These are phyloP conservation scores for Austroboletus niveus DNA, from an alignment of 1,284 basidiomycete species.

Conservation along the genomic window DNA sequence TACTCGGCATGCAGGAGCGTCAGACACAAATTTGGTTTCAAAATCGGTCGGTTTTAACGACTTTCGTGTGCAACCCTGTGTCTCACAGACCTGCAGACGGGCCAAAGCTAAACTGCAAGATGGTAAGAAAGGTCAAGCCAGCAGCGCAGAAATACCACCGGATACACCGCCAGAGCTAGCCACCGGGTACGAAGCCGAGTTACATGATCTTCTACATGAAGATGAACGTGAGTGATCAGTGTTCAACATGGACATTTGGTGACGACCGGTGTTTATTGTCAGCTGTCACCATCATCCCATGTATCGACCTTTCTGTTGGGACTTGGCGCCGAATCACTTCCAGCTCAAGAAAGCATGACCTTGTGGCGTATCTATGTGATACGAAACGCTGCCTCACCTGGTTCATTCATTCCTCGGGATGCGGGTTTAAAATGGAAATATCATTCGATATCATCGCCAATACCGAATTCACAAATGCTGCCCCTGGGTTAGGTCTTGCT, in stretches of 20 bases:
- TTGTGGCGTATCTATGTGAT: slow-evolving; percentile 73
- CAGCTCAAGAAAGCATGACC: slow-evolving; percentile 52
- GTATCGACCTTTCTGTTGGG: slow-evolving; percentile 70
- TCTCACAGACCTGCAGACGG: slow-evolving; percentile 44
- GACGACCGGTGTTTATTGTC: slow-evolving; percentile 6
- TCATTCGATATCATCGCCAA: slow-evolving; percentile 61
- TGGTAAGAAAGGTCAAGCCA: slow-evolving; percentile 47
- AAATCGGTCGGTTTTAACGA: slow-evolving; percentile 55
- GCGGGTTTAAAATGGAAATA: slow-evolving; percentile 82
- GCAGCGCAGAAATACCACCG: slow-evolving; percentile 42
- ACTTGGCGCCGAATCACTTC: slow-evolving; percentile 72
- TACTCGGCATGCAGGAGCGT: slow-evolving; percentile 79
- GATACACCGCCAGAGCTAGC: slow-evolving; percentile 52
- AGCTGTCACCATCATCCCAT: slow-evolving; percentile 76
- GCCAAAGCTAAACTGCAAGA: slow-evolving; percentile 76
- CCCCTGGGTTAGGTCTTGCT: slow-evolving; percentile 56
- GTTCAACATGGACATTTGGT: slow-evolving; percentile 6
- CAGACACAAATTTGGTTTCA: slow-evolving; percentile 89
- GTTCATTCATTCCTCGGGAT: slow-evolving; percentile 71
- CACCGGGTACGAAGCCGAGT: slow-evolving; percentile 53
- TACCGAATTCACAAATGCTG: slow-evolving; percentile 53
- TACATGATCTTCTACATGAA: slow-evolving; percentile 68
- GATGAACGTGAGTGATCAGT: slow-evolving; percentile 53
- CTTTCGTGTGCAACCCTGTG: not conserved
- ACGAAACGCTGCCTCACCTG: slow-evolving; percentile 63